Evolutionary conservation across 169 alveolate species (phyloP).

Genomic region (Cytauxzoon felis): DNA sequence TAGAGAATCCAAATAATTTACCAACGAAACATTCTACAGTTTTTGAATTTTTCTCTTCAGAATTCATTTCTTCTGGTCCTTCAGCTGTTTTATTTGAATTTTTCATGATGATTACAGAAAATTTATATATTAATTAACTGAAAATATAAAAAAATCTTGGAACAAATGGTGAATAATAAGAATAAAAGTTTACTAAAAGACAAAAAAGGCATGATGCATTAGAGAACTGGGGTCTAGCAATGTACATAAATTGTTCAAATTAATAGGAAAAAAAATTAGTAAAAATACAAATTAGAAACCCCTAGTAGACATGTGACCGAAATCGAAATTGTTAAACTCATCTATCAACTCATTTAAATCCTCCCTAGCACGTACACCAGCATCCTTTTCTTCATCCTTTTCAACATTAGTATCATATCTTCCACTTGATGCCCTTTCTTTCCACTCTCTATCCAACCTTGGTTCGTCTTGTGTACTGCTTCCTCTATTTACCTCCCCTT

Average conservation of each 20-base stretch:
- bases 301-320: constrained; percentile 59
- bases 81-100: too few species aligned
- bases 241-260: too few species aligned
- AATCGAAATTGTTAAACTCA: constrained; percentile 46
- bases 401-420: neutral
- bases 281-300: constrained; percentile 21
- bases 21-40: constrained; percentile 2
- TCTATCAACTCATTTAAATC: constrained; percentile 27
- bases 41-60: neutral
- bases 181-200: neutral
- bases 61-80: too few species aligned
- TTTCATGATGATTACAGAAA: constrained; percentile 3
- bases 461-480: too few species aligned
- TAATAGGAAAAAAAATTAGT: too few species aligned
- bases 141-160: too few species aligned
- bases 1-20: constrained; percentile 7
- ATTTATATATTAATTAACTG: too few species aligned
- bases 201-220: neutral
- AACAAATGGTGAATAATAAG: constrained; percentile 2
- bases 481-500: too few species aligned
- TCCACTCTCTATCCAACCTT: too few species aligned
- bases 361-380: neutral
- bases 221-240: neutral
- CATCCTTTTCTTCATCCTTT: too few species aligned
- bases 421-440: too few species aligned